Evolutionary conservation across 768 basidiomycete genomes (phyloP).

Genomic region (Hericium alpestre): DNA sequence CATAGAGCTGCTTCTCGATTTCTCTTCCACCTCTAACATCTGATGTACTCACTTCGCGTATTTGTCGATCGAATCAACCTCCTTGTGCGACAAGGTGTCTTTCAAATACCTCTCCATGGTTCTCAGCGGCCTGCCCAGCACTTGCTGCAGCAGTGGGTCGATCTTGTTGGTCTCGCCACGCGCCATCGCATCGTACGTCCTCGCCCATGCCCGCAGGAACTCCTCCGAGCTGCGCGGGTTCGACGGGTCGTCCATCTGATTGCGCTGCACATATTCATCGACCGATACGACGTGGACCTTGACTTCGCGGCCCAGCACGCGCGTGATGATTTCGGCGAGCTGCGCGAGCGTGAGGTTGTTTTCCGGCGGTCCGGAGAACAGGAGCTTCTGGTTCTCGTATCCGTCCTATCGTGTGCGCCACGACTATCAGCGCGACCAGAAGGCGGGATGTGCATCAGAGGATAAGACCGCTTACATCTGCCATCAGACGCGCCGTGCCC

Average conservation of each 20-base stretch:
- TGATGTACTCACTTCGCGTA: neutral
- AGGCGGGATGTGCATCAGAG: neutral
- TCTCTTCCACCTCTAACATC: too few species aligned
- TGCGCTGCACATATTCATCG: constrained; percentile 10
- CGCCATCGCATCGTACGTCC: constrained; percentile 20
- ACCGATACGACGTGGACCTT: neutral
- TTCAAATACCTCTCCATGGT: neutral
- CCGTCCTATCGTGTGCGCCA: constrained; percentile 6
- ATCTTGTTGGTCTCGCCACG: constrained; percentile 20
- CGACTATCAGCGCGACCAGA: too few species aligned
- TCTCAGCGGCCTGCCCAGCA: constrained; percentile 24
- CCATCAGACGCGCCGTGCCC: constrained; percentile 25
- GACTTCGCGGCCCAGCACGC: neutral
- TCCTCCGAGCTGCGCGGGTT: constrained; percentile 16
- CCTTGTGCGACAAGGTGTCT: neutral
- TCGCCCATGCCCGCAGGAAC: constrained; percentile 20
- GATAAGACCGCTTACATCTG: constrained; percentile 9
- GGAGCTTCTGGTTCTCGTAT: constrained; percentile 19
- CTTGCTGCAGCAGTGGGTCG: constrained; percentile 18
- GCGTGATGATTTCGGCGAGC: neutral
- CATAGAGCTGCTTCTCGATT: too few species aligned
- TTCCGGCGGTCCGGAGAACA: constrained; percentile 17
- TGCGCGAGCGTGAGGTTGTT: constrained; percentile 11
- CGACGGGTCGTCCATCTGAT: constrained; percentile 9
- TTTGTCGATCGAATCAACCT: neutral